Evolutionary conservation across 2,329 filamentous ascomycete genomes (phyloP).

Genomic region (Cryphonectria nitschkei): DNA sequence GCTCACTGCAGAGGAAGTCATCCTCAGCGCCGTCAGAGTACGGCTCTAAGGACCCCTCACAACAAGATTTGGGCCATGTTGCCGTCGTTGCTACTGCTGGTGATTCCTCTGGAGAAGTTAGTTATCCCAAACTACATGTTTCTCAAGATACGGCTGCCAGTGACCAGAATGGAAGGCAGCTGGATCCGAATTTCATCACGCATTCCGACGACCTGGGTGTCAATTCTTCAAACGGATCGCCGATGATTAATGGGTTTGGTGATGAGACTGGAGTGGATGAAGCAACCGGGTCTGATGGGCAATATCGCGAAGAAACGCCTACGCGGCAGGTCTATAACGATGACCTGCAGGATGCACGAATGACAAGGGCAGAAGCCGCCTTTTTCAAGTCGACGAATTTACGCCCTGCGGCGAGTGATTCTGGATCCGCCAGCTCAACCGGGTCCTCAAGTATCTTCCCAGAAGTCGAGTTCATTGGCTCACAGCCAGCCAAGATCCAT

Average conservation of each 20-base stretch:
- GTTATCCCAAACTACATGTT: slow-evolving; percentile 38
- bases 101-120: slow-evolving; percentile 22
- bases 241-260: slow-evolving; percentile 17
- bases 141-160: slow-evolving; percentile 46
- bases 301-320: slow-evolving; percentile 4
- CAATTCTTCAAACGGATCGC: slow-evolving; percentile 14
- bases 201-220: slow-evolving; percentile 38
- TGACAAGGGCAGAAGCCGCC: background rate
- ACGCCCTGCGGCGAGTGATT: background rate
- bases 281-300: background rate
- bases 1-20: background rate
- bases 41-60: slow-evolving; percentile 19
- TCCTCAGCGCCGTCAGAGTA: slow-evolving; percentile 28
- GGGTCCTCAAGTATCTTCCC: slow-evolving; percentile 23
- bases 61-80: background rate
- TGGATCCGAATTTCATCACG: slow-evolving; percentile 45
- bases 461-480: slow-evolving; percentile 24
- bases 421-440: slow-evolving; percentile 19
- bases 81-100: background rate
- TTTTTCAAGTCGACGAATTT: background rate
- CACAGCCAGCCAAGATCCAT: slow-evolving; percentile 19
- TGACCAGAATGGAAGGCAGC: slow-evolving; percentile 53
- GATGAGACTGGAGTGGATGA: slow-evolving; percentile 11
- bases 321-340: slow-evolving; percentile 10
- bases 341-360: slow-evolving; percentile 8